phyloP scores from a whole-genome alignment of 768 basidiomycete species.

The Roridomyces roridus region DNA sequence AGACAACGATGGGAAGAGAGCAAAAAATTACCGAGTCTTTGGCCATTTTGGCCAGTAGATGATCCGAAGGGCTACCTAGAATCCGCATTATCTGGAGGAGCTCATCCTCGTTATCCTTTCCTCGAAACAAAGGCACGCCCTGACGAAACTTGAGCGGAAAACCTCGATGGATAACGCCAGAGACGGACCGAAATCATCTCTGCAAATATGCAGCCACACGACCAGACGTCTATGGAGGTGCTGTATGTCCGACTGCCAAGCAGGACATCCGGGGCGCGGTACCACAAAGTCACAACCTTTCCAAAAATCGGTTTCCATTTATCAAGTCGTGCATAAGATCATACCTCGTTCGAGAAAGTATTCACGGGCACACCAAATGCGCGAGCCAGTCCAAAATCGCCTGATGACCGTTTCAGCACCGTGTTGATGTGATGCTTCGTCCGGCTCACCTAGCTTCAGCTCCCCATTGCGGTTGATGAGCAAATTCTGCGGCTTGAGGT shows the following conservation, averaged over 20 bases:
- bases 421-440: too few species aligned
- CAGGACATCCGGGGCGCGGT: constrained; percentile 96
- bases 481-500: constrained; percentile 97
- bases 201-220: constrained; percentile 98
- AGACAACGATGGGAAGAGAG: neutral
- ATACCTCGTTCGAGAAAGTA: constrained; percentile 94
- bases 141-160: neutral
- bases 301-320: constrained; percentile 8
- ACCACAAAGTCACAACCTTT: constrained; percentile 98
- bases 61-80: constrained; percentile 92
- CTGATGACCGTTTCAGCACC: too few species aligned
- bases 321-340: neutral
- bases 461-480: constrained; percentile 98
- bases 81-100: constrained; percentile 98
- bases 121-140: constrained; percentile 62
- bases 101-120: constrained; percentile 97
- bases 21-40: constrained; percentile 78
- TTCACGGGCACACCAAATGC: constrained; percentile 99
- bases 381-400: constrained; percentile 95
- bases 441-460: constrained; percentile 95
- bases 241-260: constrained; percentile 97
- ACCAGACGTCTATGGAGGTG: constrained; percentile 99
- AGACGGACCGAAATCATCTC: constrained; percentile 99
- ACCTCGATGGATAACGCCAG: constrained; percentile 41
- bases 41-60: constrained; percentile 85